Conservation (phyloP, 2,329 filamentous ascomycete species). For the Myriosclerotinia curreyana region DNA sequence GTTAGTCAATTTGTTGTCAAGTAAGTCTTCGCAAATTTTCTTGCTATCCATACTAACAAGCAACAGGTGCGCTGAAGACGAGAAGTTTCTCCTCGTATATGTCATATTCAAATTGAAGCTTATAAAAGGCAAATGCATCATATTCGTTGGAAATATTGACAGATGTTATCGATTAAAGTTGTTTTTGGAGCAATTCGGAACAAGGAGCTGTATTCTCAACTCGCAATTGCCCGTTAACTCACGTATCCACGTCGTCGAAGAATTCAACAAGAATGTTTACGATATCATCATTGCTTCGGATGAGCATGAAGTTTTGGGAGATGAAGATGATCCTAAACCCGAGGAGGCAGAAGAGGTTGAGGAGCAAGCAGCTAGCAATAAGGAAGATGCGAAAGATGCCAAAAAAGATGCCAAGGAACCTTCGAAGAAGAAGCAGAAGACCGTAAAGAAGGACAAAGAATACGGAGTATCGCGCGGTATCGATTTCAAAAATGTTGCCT, state of each 20-base stretch:
- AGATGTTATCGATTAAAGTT: slow-evolving; percentile 88
- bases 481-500: slow-evolving; percentile 93
- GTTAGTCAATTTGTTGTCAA: slow-evolving; percentile 86
- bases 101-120: slow-evolving; percentile 94
- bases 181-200: slow-evolving; percentile 95
- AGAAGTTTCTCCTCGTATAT: slow-evolving; percentile 91
- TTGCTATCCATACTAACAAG: slow-evolving; percentile 25
- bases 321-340: slow-evolving; percentile 44
- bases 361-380: slow-evolving; percentile 29
- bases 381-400: slow-evolving; percentile 41
- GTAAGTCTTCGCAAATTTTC: slow-evolving; percentile 43
- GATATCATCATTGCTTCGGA: slow-evolving; percentile 97
- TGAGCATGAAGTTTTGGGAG: slow-evolving; percentile 78
- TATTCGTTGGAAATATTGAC: slow-evolving; percentile 84
- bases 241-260: slow-evolving; percentile 88
- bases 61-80: slow-evolving; percentile 80
- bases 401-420: slow-evolving; percentile 41
- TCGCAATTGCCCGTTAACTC: slow-evolving; percentile 92
- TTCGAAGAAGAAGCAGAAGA: slow-evolving; percentile 64
- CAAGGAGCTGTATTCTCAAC: slow-evolving; percentile 89
- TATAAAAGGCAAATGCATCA: slow-evolving; percentile 86
- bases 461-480: slow-evolving; percentile 96
- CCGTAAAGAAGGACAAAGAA: slow-evolving; percentile 70
- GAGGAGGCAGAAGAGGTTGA: slow-evolving; percentile 30
- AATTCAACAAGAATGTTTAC: slow-evolving; percentile 96